These are phyloP conservation scores for Penicillium sp. DNA, from an alignment of 2,329 filamentous ascomycete species.

Conservation along the genomic window DNA sequence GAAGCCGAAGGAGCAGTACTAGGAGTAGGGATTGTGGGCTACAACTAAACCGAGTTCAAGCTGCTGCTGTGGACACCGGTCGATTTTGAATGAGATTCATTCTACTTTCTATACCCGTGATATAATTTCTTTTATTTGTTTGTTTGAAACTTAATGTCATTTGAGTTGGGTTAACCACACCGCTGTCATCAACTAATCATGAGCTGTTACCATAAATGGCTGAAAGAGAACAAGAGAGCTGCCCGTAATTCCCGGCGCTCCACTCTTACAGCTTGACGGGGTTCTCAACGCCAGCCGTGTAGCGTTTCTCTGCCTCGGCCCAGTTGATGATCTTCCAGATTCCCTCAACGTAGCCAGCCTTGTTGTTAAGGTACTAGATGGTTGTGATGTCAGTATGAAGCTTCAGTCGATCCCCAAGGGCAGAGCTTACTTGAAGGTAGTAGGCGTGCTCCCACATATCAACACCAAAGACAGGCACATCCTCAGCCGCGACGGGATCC, in stretches of 20 bases:
- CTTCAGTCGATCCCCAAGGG: background rate
- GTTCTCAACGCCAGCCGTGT: slow-evolving; percentile 32
- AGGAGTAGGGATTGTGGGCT: slow-evolving; percentile 40
- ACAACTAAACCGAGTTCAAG: slow-evolving; percentile 30
- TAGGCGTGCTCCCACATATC: slow-evolving; percentile 97
- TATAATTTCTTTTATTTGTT: too few species aligned
- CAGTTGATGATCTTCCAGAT: slow-evolving; percentile 96
- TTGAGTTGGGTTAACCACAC: background rate
- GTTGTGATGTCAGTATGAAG: background rate
- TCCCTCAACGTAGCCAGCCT: slow-evolving; percentile 87
- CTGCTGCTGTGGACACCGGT: too few species aligned
- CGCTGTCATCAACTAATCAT: background rate
- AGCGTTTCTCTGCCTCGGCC: slow-evolving; percentile 79
- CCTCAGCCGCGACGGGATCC: slow-evolving; percentile 76
- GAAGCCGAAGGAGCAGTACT: slow-evolving; percentile 26
- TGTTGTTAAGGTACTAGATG: slow-evolving; percentile 84
- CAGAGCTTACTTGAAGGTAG: slow-evolving; percentile 69
- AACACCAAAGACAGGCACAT: slow-evolving; percentile 76
- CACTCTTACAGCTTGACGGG: slow-evolving; percentile 31
- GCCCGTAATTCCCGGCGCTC: background rate
- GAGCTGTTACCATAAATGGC: background rate
- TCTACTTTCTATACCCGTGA: too few species aligned
- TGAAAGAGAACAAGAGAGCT: background rate
- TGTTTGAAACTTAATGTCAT: background rate
- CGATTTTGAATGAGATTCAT: too few species aligned